Percentiles rank a stretch among this genome's conserved stretches.
These are phyloP conservation scores for Niebla homalea DNA, from an alignment of 495 filamentous ascomycete genomes.

Conservation along the genomic window DNA sequence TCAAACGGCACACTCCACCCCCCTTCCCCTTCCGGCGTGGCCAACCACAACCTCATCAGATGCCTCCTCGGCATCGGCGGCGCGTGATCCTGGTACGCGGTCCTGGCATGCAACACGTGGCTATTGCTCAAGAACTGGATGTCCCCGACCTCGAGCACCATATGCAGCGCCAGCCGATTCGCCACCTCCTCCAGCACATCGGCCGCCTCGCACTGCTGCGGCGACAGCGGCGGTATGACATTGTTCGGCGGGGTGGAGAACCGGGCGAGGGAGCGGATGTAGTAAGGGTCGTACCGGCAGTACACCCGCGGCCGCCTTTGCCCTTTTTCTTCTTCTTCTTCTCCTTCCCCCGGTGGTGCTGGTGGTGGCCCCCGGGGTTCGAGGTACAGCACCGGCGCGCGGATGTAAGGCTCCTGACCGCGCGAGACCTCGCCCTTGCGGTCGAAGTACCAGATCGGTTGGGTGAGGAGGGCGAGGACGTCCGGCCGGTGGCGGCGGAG, in stretches of 20 bases:
- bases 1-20: conserved; percentile 45
- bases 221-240: conserved; percentile 51
- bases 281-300: conserved; percentile 68
- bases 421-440: conserved; percentile 72
- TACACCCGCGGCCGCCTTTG: conserved; percentile 12
- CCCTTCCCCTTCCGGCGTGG: conserved; percentile 66
- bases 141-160: conserved; percentile 67
- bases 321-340: too few species aligned
- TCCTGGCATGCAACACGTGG: conserved; percentile 58
- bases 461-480: conserved; percentile 57
- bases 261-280: conserved; percentile 50
- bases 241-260: conserved; percentile 44
- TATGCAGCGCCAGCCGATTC: conserved; percentile 51
- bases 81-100: conserved; percentile 52
- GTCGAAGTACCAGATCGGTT: conserved; percentile 87
- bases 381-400: conserved; percentile 60
- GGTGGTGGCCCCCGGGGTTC: too few species aligned
- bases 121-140: conserved; percentile 63
- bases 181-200: conserved; percentile 55
- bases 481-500: conserved; percentile 65
- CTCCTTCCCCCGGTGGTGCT: too few species aligned
- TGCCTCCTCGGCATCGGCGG: conserved; percentile 52
- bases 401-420: conserved; percentile 66
- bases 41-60: conserved; percentile 77
- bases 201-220: conserved; percentile 49